Conservation (phyloP, 306 rosid genomes). For the Medicago arabica region DNA sequence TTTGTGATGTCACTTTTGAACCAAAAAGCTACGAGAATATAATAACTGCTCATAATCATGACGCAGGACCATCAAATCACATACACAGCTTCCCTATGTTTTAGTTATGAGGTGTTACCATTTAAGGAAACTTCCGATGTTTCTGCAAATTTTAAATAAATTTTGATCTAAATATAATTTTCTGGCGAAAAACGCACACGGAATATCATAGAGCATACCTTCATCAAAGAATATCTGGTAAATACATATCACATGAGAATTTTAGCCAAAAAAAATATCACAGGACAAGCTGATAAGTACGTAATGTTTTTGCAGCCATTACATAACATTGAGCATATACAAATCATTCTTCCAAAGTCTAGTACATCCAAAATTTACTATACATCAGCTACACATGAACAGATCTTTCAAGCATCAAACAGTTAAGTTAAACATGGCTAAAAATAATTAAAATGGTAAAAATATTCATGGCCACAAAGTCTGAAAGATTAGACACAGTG, state of each 20-base stretch:
- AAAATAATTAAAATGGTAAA: not conserved
- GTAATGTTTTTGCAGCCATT: not conserved
- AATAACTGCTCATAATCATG: not conserved
- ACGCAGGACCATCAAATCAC: too few species aligned
- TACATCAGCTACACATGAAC: conserved; percentile 1
- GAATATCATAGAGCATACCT: not conserved
- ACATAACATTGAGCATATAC: not conserved
- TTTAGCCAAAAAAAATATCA: too few species aligned
- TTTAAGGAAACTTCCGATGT: too few species aligned
- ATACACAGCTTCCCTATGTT: too few species aligned
- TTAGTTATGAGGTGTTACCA: too few species aligned
- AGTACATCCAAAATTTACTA: not conserved
- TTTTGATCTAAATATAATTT: not conserved
- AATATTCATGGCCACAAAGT: not conserved
- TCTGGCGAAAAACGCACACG: not conserved
- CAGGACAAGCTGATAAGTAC: conserved; percentile 7
- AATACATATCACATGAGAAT: not conserved
- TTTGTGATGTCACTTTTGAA: not conserved
- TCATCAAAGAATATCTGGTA: not conserved
- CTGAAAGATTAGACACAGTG: conserved; percentile 17
- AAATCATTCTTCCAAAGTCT: conserved; percentile 1
- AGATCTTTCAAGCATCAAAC: conserved; percentile 11
- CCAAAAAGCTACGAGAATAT: not conserved
- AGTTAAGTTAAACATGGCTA: not conserved
- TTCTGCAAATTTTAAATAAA: not conserved